Evolutionary conservation across 2,329 filamentous ascomycete species (phyloP).

Genomic region (Fusarium nematophilum): DNA sequence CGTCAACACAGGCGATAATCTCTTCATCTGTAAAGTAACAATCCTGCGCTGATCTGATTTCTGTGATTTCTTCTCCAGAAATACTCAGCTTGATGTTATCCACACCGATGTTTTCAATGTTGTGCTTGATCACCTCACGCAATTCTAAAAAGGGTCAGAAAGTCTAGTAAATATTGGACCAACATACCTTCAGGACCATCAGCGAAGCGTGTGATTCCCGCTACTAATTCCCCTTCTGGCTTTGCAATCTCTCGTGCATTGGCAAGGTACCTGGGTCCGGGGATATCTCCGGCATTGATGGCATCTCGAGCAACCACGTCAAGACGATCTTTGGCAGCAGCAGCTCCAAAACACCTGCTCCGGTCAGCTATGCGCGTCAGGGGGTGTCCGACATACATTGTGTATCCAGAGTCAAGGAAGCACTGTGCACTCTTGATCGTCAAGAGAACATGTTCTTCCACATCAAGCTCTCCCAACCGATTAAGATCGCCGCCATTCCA

Average conservation of each 20-base stretch:
- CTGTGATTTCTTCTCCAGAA: constrained; percentile 21
- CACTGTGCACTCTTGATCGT: constrained; percentile 25
- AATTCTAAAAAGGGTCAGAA: too few species aligned
- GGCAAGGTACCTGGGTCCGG: constrained; percentile 23
- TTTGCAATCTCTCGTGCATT: constrained; percentile 30
- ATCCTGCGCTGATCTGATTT: constrained; percentile 22
- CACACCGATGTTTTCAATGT: constrained; percentile 17
- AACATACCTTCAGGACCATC: too few species aligned
- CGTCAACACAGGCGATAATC: constrained; percentile 25
- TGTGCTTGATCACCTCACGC: too few species aligned
- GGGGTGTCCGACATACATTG: too few species aligned
- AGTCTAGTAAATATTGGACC: too few species aligned
- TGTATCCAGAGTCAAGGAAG: constrained; percentile 32
- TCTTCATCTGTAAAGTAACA: constrained; percentile 26
- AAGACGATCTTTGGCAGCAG: constrained; percentile 31
- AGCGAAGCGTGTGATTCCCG: constrained; percentile 25
- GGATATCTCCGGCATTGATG: constrained; percentile 26
- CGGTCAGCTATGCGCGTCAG: too few species aligned
- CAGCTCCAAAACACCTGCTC: constrained; percentile 26
- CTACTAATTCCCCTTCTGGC: constrained; percentile 18
- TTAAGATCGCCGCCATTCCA: constrained; percentile 30
- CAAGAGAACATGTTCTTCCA: constrained; percentile 29
- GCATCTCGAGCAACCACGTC: constrained; percentile 28
- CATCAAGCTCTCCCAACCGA: constrained; percentile 15
- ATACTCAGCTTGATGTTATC: constrained; percentile 27